Conservation (phyloP, 345 rosid genomes). For the Salix koriyanagi region DNA sequence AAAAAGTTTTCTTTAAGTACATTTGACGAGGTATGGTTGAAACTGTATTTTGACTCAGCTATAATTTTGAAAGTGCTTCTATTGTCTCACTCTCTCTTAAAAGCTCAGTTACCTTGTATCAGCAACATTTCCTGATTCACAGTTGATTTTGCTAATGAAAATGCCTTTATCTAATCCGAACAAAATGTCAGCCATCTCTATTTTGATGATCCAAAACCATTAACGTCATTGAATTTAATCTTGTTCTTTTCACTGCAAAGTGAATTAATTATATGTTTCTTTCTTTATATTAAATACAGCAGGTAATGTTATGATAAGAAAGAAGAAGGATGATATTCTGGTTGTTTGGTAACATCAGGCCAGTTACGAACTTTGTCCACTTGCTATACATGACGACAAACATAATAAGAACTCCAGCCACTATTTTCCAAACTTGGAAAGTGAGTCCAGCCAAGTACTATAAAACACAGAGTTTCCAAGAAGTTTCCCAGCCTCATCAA, state of each 20-base stretch:
- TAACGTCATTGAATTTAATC: not conserved
- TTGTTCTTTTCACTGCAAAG: not conserved
- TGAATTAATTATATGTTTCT: not conserved
- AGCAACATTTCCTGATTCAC: not conserved
- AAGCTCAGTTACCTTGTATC: not conserved
- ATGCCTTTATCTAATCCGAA: not conserved
- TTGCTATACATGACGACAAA: not conserved
- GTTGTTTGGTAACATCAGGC: not conserved
- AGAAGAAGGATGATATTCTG: not conserved
- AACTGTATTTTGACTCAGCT: too few species aligned
- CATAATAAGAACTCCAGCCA: not conserved
- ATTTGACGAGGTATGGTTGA: too few species aligned
- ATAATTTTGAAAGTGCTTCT: too few species aligned
- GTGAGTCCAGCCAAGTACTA: not conserved
- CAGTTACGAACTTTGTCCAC: not conserved
- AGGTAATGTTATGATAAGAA: not conserved
- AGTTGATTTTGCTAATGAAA: not conserved
- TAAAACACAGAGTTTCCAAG: not conserved
- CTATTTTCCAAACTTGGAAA: not conserved
- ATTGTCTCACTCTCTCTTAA: too few species aligned
- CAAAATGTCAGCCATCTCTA: not conserved
- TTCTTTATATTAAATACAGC: not conserved
- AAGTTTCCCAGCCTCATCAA: constrained; percentile 2
- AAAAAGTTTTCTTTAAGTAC: not conserved
- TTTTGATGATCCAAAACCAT: not conserved